Evolutionary conservation across 2,329 filamentous ascomycete species (phyloP).

Genomic region (Phaeosphaeriaceae sp.): DNA sequence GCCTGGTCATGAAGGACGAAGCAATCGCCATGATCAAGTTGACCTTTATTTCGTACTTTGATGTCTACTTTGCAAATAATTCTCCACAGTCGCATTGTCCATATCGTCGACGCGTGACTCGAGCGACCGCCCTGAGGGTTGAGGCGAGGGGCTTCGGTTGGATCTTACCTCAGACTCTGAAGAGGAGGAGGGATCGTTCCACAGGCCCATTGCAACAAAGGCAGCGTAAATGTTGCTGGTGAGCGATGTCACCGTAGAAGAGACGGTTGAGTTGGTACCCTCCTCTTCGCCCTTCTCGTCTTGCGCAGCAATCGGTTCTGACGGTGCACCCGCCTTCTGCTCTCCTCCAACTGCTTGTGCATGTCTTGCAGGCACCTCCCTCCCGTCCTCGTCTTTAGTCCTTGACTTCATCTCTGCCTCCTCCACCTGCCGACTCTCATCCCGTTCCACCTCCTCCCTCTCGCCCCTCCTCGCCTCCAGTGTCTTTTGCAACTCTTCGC

Average conservation of each 20-base stretch:
- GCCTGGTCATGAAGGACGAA: neutral
- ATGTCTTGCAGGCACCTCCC: neutral
- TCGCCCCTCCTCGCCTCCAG: conserved; percentile 24
- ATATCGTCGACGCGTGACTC: conserved; percentile 32
- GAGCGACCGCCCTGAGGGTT: conserved; percentile 12
- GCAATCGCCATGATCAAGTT: neutral
- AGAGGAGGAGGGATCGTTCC: conserved; percentile 33
- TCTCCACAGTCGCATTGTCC: conserved; percentile 32
- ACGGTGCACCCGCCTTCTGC: neutral
- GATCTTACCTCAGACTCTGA: conserved; percentile 10
- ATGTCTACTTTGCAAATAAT: conserved; percentile 23
- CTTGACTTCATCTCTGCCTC: neutral
- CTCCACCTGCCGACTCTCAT: neutral
- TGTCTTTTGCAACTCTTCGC: conserved; percentile 49
- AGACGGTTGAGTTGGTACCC: conserved; percentile 15
- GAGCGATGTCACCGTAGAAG: conserved; percentile 21
- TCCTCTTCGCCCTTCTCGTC: conserved; percentile 13
- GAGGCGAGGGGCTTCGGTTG: conserved; percentile 7
- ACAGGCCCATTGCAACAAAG: conserved; percentile 42
- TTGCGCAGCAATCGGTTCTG: conserved; percentile 4
- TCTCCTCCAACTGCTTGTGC: neutral
- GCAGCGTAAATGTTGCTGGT: conserved; percentile 37
- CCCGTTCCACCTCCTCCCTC: neutral
- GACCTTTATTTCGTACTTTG: conserved; percentile 17
- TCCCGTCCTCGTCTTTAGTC: neutral